Percentiles rank a stretch among this genome's conserved stretches.
phyloP scores from a whole-genome alignment of 2,329 filamentous ascomycete genomes.

The Cercospora sp. region DNA sequence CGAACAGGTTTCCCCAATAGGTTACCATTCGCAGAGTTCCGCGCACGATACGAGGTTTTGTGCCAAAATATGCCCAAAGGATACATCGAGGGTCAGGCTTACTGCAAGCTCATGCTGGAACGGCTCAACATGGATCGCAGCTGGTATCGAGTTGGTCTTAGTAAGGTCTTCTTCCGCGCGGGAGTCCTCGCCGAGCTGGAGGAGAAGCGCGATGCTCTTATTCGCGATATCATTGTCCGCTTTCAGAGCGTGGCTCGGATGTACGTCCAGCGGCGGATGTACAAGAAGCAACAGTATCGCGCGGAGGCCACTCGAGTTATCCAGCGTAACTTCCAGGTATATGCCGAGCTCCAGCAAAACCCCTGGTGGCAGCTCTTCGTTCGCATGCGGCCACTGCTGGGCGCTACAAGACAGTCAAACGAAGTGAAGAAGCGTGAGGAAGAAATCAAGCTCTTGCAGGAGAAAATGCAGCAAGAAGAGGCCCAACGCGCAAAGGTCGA shows the following conservation, averaged over 20 bases:
- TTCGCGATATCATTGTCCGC: slow-evolving; percentile 86
- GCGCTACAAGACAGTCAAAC: slow-evolving; percentile 83
- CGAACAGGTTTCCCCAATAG: slow-evolving; percentile 96
- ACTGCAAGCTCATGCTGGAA: slow-evolving; percentile 82
- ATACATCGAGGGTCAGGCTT: slow-evolving; percentile 86
- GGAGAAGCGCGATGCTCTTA: slow-evolving; percentile 89
- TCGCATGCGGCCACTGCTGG: slow-evolving; percentile 91
- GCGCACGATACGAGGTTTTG: slow-evolving; percentile 92
- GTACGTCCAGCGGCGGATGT: slow-evolving; percentile 81
- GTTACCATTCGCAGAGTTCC: slow-evolving; percentile 87
- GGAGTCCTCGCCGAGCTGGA: slow-evolving; percentile 95
- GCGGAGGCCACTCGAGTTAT: slow-evolving; percentile 94
- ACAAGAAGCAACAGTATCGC: slow-evolving; percentile 90
- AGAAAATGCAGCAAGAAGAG: slow-evolving; percentile 76
- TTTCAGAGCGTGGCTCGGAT: slow-evolving; percentile 93
- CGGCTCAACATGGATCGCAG: slow-evolving; percentile 81
- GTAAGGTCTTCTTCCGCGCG: slow-evolving; percentile 96
- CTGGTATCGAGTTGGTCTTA: slow-evolving; percentile 89
- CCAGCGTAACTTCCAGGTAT: slow-evolving; percentile 89
- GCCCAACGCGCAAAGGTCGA: slow-evolving; percentile 77
- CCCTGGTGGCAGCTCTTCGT: slow-evolving; percentile 98
- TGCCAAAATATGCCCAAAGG: slow-evolving; percentile 85
- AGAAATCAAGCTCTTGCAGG: slow-evolving; percentile 82
- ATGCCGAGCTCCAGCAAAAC: slow-evolving; percentile 83
- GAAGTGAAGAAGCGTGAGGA: slow-evolving; percentile 96